Base-by-base conservation (phyloP, 352 stramenopile genomes). In the Globisporangium irregulare region DNA sequence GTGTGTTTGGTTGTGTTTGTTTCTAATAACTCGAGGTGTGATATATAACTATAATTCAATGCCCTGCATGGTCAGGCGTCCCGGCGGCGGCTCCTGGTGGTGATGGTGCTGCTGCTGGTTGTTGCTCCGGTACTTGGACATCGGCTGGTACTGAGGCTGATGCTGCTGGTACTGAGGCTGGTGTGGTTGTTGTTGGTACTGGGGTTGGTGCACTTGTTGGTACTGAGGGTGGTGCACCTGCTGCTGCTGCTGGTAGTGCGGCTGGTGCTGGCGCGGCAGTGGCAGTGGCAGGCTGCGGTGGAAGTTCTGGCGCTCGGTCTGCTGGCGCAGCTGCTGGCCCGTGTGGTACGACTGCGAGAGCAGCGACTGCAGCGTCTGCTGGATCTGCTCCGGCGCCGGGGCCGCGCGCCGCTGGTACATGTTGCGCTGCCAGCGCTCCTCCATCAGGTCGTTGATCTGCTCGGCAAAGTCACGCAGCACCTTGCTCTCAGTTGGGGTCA, bases 281-380 rank as follows among this genome's bases (percentile, higher is more conserved):
- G 54, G 38, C 36, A 58, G 6, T 10, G 54, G 38, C 53, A 58
- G 6, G 43, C 41, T 62, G 29, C 22, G 54, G 54, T 58, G 54
- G 36, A 56, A 58, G 15, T 62, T 34, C 53, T 64, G 54, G 18
- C 43, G 54, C 50, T 68, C 55, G 24, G 36, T 64, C 65, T 87
- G 75, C 69, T 84, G 74, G 59, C 83, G 67, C 56, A 87, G 70
- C 59, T 87, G 79, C 53, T 83, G 56, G 7, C 79, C 79, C 5
- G 77, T 85, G 14, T 73, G 72, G 68, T 87, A 87, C 64, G 76
- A 83, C 67, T 85, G 75, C 32, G 77, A 85, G 43, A 87, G 73
- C 54, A 87, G 60, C 20, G 77, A 75, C 58, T 73, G 74, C 6
- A 87, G 70, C 59, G 82, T 74, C 53, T 87, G 68, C 15, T 67